These are phyloP conservation scores for Corymbia citriodora DNA, from an alignment of 441 rosid genomes.

Conservation along the genomic window DNA sequence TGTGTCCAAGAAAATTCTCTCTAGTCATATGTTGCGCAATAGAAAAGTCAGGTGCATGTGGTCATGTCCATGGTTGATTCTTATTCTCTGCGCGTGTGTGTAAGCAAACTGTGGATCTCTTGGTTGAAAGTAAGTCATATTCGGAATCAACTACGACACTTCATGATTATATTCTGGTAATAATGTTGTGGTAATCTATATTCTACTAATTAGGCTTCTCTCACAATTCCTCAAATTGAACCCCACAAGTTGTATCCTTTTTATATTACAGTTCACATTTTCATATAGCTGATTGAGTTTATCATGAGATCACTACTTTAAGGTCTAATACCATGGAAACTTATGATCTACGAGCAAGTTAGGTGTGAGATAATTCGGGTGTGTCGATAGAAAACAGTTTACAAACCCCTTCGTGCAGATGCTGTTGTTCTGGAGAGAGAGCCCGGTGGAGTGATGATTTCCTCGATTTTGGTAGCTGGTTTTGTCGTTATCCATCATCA, in stretches of 20 bases:
- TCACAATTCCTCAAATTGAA: not conserved
- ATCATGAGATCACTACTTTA: not conserved
- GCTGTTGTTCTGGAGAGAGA: not conserved
- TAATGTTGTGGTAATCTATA: not conserved
- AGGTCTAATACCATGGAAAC: not conserved
- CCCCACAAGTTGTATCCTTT: not conserved
- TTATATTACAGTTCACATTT: not conserved
- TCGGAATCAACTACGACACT: not conserved
- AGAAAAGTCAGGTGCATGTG: not conserved
- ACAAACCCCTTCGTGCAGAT: slow-evolving; percentile 8
- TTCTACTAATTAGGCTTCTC: not conserved
- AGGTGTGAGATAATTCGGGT: not conserved
- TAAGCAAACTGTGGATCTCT: not conserved
- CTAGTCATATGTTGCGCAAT: not conserved
- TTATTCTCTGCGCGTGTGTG: not conserved
- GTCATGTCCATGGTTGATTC: not conserved
- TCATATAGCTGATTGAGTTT: not conserved
- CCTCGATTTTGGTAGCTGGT: slow-evolving; percentile 1
- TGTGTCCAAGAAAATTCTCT: not conserved
- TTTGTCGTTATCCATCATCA: not conserved
- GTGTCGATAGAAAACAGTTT: not conserved
- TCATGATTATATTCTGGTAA: not conserved
- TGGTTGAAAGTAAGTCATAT: not conserved
- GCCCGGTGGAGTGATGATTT: not conserved
- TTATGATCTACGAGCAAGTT: not conserved